Evolutionary conservation across 306 rosid genomes (phyloP).

Genomic region (Lablab purpureus): DNA sequence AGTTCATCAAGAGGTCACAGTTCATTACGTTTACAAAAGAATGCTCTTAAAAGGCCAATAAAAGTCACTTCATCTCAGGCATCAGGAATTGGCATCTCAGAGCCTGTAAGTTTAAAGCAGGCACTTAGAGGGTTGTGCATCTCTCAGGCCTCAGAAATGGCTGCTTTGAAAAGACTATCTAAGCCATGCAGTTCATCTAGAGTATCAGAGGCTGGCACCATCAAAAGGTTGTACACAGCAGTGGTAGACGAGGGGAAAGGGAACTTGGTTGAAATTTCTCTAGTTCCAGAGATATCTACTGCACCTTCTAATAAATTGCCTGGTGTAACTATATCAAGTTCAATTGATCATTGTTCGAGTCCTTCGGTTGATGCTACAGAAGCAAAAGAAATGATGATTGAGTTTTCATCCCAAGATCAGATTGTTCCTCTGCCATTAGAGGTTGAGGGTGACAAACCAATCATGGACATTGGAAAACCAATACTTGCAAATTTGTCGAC

Average conservation of each 20-base stretch:
- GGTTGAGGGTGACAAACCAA: slow-evolving; percentile 50
- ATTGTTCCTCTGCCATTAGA: slow-evolving; percentile 56
- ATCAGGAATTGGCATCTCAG: slow-evolving; percentile 94
- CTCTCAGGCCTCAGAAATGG: slow-evolving; percentile 99
- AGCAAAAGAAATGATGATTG: slow-evolving; percentile 45
- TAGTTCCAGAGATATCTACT: slow-evolving; percentile 71
- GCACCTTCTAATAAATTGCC: slow-evolving; percentile 57
- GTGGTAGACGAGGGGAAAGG: slow-evolving; percentile 78
- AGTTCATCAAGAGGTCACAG: slow-evolving; percentile 64
- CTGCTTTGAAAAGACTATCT: slow-evolving; percentile 86
- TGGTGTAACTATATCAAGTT: slow-evolving; percentile 42
- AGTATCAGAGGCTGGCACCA: slow-evolving; percentile 88
- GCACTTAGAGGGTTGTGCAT: slow-evolving; percentile 97
- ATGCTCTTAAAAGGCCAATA: slow-evolving; percentile 94
- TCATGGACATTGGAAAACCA: slow-evolving; percentile 44
- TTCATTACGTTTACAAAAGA: slow-evolving; percentile 61
- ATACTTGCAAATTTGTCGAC: slow-evolving; percentile 51
- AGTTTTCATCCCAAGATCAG: slow-evolving; percentile 59
- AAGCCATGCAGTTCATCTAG: slow-evolving; percentile 80
- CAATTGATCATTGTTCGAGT: slow-evolving; percentile 51
- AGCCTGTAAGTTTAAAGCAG: slow-evolving; percentile 93
- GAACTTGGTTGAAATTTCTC: slow-evolving; percentile 78
- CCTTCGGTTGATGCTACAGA: slow-evolving; percentile 44
- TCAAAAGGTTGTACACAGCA: slow-evolving; percentile 76
- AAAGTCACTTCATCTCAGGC: slow-evolving; percentile 73